Evolutionary conservation across 345 rosid species (phyloP), one percentile per base, ranked within the genome.

Genomic region (Combretum micranthum): DNA sequence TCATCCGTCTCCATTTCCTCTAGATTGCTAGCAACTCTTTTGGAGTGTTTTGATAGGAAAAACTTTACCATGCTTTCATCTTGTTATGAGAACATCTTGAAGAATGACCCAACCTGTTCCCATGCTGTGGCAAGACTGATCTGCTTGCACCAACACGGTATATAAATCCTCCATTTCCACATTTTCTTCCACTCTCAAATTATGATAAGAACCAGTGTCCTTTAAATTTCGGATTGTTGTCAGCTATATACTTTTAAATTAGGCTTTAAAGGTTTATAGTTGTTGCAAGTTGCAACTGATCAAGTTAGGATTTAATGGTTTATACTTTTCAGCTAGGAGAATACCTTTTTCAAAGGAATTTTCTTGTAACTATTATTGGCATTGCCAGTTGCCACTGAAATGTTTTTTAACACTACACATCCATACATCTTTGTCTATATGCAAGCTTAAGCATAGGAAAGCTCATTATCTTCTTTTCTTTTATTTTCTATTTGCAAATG

Each of bases 71-170:
- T 49, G 56, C 76, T 83, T 3, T 68, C 83, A 18, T 72, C 77
- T 26, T 77, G 75, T 69, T 83, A 75, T 63, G 93, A 92, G 77
- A 82, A 77, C 52, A 57, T 73, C 68, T 73, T 88, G 56, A 80
- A 83, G 73, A 84, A 71, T 69, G 96, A 88, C 78, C 95, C 95
- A 42, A 64, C 73, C 42, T 84, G 90, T 67, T 25, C 43, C 44
- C 59, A 67, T 57, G 69, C 88, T 16, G 20, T 92, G 67, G 76
- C 78, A 46, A 84, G 66, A 73, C 93, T 92, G 62, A 51, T 84
- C 47, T 69, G 50, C 62, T 70, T 88, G 79, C 83, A 73, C 77
- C 71, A 67, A 52, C 54, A 73, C 52, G 88, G 96, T 84, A 71
- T 12, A 37, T 54, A 52, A 45, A 47, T 54, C 1, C 20, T 20